Evolutionary conservation across 208 protist genomes (phyloP), one percentile per base, ranked within the genome.

Genomic region (Endotrypanum monterogeii): DNA sequence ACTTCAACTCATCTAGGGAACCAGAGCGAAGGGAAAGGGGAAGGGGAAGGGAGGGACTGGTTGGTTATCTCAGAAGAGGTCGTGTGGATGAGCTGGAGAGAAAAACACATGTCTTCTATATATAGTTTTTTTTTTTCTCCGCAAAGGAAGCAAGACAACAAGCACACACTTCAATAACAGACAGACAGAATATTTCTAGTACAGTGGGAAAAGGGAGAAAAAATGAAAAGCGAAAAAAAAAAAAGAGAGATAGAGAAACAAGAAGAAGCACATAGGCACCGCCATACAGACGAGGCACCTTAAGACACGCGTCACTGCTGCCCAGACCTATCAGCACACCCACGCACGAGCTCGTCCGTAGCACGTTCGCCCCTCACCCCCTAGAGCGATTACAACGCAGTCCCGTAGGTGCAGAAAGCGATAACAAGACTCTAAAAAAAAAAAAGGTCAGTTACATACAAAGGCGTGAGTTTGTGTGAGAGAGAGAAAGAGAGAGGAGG

Each of bases 161-260:
- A n/a, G n/a, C n/a, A n/a, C 6, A 57, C 41, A 46, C 9, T 46
- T 46, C 41, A 6, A 25, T 18, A 1, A 18, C 20, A 52, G 9
- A 67, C 61, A 37, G 41, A 23, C 25, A 25, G 20, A 54, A 3
- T 46, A 44, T 32, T 6, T 41, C 58, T 65, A 41, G 37, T 65
- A 70, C 65, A 70, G 52, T 32, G 25, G 18, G 16, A 63, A 41
- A 30, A 56, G 7, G 57, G 44, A 54, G 23, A 65, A 23, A 44
- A 14, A 51, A 39, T 50, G 37, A 4, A 50, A 67, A n/a, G 52
- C 50, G 41, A 50, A 51, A 28, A 37, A 41, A 35, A 25, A 56
- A 61, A 62, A 68, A 62, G 55, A 62, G 28, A 61, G 41, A 69
- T 41, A 48, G 61, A 63, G 54, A 67, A 73, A 50, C 20, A 23